Percentiles rank a stretch among this genome's conserved stretches.
These are phyloP conservation scores for Arachis hypogaea DNA, from an alignment of 306 rosid species.

Conservation along the genomic window DNA sequence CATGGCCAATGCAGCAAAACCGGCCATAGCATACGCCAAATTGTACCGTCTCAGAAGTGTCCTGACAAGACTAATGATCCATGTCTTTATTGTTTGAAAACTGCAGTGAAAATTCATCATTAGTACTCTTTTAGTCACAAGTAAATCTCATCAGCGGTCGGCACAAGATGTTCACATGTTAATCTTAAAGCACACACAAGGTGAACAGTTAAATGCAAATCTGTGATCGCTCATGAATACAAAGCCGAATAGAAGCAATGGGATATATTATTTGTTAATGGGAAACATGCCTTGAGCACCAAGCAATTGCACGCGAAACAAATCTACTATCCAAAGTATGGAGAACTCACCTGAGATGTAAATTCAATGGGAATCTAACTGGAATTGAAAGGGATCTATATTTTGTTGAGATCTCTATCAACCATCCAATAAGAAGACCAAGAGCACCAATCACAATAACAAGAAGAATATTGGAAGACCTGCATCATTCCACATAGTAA, in stretches of 20 bases:
- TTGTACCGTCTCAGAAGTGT: conserved; percentile 57
- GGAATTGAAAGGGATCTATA: conserved; percentile 42
- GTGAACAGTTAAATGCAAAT: not conserved
- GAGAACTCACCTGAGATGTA: conserved; percentile 36
- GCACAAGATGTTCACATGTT: not conserved
- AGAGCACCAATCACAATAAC: conserved; percentile 42
- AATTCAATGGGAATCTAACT: conserved; percentile 29
- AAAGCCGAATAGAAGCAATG: not conserved
- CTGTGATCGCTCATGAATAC: not conserved
- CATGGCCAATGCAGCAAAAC: conserved; percentile 62
- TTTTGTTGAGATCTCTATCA: conserved; percentile 46
- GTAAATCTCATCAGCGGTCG: not conserved
- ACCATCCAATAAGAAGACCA: conserved; percentile 51
- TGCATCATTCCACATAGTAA: conserved; percentile 31
- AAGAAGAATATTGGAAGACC: conserved; percentile 44
- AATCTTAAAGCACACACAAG: not conserved
- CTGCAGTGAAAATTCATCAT: conserved; percentile 47
- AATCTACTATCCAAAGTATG: conserved; percentile 2
- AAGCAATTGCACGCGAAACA: conserved; percentile 2
- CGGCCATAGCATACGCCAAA: conserved; percentile 72
- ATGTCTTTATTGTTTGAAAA: conserved; percentile 56
- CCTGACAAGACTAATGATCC: conserved; percentile 56
- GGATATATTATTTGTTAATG: not conserved
- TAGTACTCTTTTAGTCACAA: not conserved
- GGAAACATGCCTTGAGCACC: not conserved